A percentile compares a stretch with the other conserved stretches of the same genome.
phyloP scores from a whole-genome alignment of 768 basidiomycete species.

The Tubosaeta sp. region DNA sequence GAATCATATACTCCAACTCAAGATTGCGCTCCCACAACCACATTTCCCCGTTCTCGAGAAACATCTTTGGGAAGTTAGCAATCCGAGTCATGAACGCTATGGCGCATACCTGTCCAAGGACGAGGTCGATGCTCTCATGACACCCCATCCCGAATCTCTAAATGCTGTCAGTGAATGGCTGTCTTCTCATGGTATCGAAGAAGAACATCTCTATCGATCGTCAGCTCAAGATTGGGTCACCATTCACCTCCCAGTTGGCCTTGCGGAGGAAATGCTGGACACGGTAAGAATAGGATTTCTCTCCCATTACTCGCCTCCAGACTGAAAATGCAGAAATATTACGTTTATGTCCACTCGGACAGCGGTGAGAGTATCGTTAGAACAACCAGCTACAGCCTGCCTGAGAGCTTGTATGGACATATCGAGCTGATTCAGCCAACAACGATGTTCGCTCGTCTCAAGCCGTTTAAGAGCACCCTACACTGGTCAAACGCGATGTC shows the following conservation, averaged over 20 bases:
- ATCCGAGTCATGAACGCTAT: conserved; percentile 52
- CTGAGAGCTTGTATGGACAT: conserved; percentile 52
- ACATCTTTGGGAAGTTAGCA: conserved; percentile 54
- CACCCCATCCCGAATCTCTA: conserved; percentile 53
- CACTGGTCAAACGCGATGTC: conserved; percentile 23
- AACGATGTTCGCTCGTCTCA: conserved; percentile 56
- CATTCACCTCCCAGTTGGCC: conserved; percentile 49
- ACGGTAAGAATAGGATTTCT: conserved; percentile 42
- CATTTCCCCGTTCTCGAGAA: conserved; percentile 48
- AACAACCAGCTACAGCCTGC: conserved; percentile 68
- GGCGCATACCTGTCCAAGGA: conserved; percentile 58
- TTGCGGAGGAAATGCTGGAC: conserved; percentile 68
- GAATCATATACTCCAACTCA: conserved; percentile 48
- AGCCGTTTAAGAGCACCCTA: conserved; percentile 39
- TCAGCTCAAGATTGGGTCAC: conserved; percentile 69
- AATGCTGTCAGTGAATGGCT: conserved; percentile 61
- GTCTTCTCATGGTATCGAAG: conserved; percentile 46
- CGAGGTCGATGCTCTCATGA: conserved; percentile 58
- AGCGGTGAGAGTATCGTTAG: conserved; percentile 56
- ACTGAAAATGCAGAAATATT: conserved; percentile 47
- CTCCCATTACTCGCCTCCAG: background rate
- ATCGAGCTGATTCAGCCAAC: conserved; percentile 71
- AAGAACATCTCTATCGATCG: conserved; percentile 47
- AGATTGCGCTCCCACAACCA: conserved; percentile 53
- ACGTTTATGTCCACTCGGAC: conserved; percentile 52